Percentiles rank a stretch among this genome's conserved stretches.
Conservation (phyloP, 2,329 filamentous ascomycete species). For the Ophiostoma sp. region DNA sequence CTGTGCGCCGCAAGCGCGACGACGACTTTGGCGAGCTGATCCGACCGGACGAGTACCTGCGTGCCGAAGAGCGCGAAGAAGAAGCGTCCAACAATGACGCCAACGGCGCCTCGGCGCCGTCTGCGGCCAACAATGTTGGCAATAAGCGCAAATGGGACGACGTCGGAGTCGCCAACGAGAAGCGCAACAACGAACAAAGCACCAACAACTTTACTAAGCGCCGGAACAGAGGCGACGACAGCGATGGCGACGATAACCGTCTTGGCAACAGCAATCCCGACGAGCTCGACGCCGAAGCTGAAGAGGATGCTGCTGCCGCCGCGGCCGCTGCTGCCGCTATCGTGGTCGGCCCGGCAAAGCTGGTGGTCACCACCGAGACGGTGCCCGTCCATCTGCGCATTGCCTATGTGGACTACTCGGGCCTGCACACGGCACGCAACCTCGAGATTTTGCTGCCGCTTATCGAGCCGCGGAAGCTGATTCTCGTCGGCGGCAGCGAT, state of each 20-base stretch:
- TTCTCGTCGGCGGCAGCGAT: slow-evolving; percentile 75
- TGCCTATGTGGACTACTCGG: slow-evolving; percentile 85
- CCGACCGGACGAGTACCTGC: slow-evolving; percentile 84
- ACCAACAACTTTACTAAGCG: slow-evolving; percentile 23
- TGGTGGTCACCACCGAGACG: slow-evolving; percentile 58
- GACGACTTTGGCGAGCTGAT: slow-evolving; percentile 96
- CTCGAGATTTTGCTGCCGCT: slow-evolving; percentile 91
- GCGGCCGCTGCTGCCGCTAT: slow-evolving; percentile 47
- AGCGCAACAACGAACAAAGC: slow-evolving; percentile 41
- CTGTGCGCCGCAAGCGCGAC: slow-evolving; percentile 68
- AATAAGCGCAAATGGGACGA: slow-evolving; percentile 96
- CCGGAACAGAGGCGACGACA: slow-evolving; percentile 12
- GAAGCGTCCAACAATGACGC: slow-evolving; percentile 49
- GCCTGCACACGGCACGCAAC: slow-evolving; percentile 87
- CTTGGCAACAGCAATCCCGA: slow-evolving; percentile 32
- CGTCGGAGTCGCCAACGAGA: slow-evolving; percentile 44
- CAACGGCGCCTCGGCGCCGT: slow-evolving; percentile 47
- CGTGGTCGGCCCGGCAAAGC: slow-evolving; percentile 58
- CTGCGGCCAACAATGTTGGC: slow-evolving; percentile 50
- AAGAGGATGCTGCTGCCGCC: slow-evolving; percentile 45
- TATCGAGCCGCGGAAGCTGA: slow-evolving; percentile 88
- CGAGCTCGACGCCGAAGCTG: slow-evolving; percentile 54
- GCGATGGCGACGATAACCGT: slow-evolving; percentile 7
- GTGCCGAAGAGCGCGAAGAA: slow-evolving; percentile 83
- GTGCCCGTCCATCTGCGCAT: slow-evolving; percentile 69